Percentiles rank a stretch among this genome's conserved stretches.
Conservation (phyloP, 805 yeast species). For the Lachancea mirantina region DNA sequence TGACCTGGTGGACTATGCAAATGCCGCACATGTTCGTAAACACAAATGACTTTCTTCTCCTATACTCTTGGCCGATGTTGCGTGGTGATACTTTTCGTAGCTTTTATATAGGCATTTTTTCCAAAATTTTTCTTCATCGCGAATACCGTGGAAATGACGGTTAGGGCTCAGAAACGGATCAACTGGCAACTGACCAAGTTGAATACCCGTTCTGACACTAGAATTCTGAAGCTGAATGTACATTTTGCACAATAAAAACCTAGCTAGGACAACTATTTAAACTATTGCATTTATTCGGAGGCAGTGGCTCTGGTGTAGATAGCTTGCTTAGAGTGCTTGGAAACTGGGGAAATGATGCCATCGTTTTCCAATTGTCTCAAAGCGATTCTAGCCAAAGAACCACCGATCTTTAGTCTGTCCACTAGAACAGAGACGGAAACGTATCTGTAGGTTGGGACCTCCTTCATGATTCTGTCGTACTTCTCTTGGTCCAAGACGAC, state of each 20-base stretch:
- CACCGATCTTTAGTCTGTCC: constrained; percentile 98
- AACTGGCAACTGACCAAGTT: neutral
- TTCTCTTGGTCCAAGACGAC: constrained; percentile 96
- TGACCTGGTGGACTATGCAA: too few species aligned
- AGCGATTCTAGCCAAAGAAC: constrained; percentile 98
- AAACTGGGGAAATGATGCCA: constrained; percentile 91
- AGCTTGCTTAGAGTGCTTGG: constrained; percentile 93
- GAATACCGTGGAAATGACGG: neutral
- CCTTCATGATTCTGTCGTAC: constrained; percentile 98
- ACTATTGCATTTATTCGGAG: constrained; percentile 40
- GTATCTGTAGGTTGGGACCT: constrained; percentile 97
- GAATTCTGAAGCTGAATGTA: too few species aligned
- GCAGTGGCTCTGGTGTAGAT: constrained; percentile 84
- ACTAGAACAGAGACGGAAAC: constrained; percentile 97
- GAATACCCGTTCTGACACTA: neutral
- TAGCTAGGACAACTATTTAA: neutral
- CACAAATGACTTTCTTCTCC: too few species aligned
- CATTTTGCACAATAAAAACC: neutral
- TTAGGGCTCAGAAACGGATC: constrained; percentile 5
- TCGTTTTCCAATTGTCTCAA: constrained; percentile 89
- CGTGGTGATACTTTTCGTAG: too few species aligned
- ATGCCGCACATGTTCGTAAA: too few species aligned
- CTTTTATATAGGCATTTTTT: constrained; percentile 1
- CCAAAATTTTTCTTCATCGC: constrained; percentile 1
- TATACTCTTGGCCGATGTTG: too few species aligned